phyloP scores from a whole-genome alignment of 164 flowering plant species.

The Taxillus chinensis region DNA sequence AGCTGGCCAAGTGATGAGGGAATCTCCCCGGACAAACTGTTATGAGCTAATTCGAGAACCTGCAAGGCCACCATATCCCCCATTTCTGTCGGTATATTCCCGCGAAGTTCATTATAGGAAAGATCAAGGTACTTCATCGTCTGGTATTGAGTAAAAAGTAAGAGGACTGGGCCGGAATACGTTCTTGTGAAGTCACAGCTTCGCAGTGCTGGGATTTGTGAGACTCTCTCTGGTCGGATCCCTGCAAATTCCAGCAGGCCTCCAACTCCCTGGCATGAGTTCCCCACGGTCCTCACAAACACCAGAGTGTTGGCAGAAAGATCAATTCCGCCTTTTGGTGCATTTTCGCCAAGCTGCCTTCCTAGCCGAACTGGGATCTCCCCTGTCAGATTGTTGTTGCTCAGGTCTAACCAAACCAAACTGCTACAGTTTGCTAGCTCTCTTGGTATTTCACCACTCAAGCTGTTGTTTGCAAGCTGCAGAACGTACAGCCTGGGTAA shows the following conservation, averaged over 20 bases:
- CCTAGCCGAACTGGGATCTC: conserved; percentile 70
- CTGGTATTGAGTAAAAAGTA: conserved; percentile 60
- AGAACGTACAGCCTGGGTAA: neutral
- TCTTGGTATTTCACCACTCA: neutral
- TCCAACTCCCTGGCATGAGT: conserved; percentile 83
- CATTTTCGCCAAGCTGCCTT: conserved; percentile 54
- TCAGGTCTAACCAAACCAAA: conserved; percentile 81
- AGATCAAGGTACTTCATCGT: conserved; percentile 83
- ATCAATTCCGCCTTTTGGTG: conserved; percentile 43
- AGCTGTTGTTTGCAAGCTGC: conserved; percentile 1
- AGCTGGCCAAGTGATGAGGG: conserved; percentile 60
- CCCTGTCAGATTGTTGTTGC: conserved; percentile 59
- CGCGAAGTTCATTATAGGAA: conserved; percentile 68
- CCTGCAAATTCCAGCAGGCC: conserved; percentile 85
- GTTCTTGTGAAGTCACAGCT: conserved; percentile 70
- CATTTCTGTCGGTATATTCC: conserved; percentile 68
- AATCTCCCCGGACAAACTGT: conserved; percentile 75
- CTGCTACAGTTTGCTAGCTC: conserved; percentile 62
- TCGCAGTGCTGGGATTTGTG: conserved; percentile 57
- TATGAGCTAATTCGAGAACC: conserved; percentile 65
- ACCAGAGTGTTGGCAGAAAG: conserved; percentile 70
- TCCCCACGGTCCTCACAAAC: conserved; percentile 76
- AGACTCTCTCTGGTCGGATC: conserved; percentile 69
- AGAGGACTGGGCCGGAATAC: conserved; percentile 76
- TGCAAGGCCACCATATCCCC: conserved; percentile 73